Percentiles rank a stretch among this genome's conserved stretches.
These are phyloP conservation scores for Coccinonectria pachysandricola DNA, from an alignment of 2,329 filamentous ascomycete species.

Conservation along the genomic window DNA sequence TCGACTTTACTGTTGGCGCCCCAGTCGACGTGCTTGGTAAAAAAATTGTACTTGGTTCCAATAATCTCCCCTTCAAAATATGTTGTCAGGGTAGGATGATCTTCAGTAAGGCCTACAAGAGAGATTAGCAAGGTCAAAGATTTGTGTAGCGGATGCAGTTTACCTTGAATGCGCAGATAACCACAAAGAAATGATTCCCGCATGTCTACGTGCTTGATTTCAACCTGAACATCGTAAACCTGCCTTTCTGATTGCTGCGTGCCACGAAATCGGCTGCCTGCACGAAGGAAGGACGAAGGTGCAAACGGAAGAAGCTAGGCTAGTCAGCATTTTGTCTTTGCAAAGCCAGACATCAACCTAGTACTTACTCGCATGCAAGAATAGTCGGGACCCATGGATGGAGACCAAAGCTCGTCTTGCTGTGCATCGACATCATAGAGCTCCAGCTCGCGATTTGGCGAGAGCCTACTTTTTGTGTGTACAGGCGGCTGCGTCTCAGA, in stretches of 20 bases:
- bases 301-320: conserved; percentile 60
- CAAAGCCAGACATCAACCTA: conserved; percentile 1
- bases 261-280: conserved; percentile 80
- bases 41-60: conserved; percentile 87
- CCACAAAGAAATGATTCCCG: conserved; percentile 89
- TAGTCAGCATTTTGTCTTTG: conserved; percentile 6
- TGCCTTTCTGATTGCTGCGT: conserved; percentile 90
- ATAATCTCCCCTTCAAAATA: conserved; percentile 99
- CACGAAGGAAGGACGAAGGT: conserved; percentile 77
- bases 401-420: conserved; percentile 23
- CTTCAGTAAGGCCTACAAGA: conserved; percentile 70
- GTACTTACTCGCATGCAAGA: conserved; percentile 26
- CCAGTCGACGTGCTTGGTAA: conserved; percentile 82
- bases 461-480: conserved; percentile 8
- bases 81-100: conserved; percentile 94
- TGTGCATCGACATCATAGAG: conserved; percentile 14
- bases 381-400: conserved; percentile 29
- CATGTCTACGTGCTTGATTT: conserved; percentile 94
- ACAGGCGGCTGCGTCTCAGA: conserved; percentile 9
- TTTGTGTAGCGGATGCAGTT: conserved; percentile 1
- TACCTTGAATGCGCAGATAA: conserved; percentile 91
- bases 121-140: conserved; percentile 7
- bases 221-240: conserved; percentile 90
- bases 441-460: conserved; percentile 12
- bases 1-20: conserved; percentile 87